Percentiles rank a stretch among this genome's conserved stretches.
phyloP scores from a whole-genome alignment of 2,329 filamentous ascomycete genomes.

The Botrytis deweyae region DNA sequence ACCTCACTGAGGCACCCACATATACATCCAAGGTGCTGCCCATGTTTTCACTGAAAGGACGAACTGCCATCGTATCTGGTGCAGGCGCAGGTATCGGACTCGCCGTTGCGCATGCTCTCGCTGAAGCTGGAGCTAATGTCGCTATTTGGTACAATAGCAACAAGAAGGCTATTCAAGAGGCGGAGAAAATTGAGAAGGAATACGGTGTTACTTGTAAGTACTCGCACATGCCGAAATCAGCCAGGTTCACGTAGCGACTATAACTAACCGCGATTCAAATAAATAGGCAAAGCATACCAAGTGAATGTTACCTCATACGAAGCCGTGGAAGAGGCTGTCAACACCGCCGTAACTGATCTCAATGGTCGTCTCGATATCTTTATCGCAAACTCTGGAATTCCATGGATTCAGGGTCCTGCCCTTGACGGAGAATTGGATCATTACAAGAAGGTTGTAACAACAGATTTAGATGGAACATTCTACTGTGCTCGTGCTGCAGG shows the following conservation, averaged over 20 bases:
- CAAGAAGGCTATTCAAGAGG: constrained; percentile 59
- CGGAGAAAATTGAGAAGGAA: constrained; percentile 61
- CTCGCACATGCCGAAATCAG: not conserved
- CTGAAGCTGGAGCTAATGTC: constrained; percentile 47
- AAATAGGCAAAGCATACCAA: constrained; percentile 58
- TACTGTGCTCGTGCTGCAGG: constrained; percentile 73
- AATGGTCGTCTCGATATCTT: constrained; percentile 75
- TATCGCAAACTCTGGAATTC: constrained; percentile 74
- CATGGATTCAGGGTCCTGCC: constrained; percentile 68
- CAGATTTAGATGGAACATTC: constrained; percentile 75
- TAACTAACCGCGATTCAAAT: constrained; percentile 5
- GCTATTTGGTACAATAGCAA: constrained; percentile 63
- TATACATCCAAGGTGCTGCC: constrained; percentile 53
- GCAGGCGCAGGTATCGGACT: constrained; percentile 47
- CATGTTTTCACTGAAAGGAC: constrained; percentile 58
- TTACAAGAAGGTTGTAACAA: constrained; percentile 66
- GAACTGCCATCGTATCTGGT: constrained; percentile 53
- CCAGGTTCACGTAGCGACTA: not conserved
- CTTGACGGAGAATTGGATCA: constrained; percentile 63
- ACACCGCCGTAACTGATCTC: constrained; percentile 59
- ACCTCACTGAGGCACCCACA: constrained; percentile 51
- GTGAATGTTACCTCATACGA: constrained; percentile 58
- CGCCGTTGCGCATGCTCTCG: constrained; percentile 46
- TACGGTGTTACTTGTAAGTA: constrained; percentile 66
- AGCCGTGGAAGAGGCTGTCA: constrained; percentile 43